These are phyloP conservation scores for Dillenia suffruticosa DNA, from an alignment of 164 flowering plant genomes.

Conservation along the genomic window DNA sequence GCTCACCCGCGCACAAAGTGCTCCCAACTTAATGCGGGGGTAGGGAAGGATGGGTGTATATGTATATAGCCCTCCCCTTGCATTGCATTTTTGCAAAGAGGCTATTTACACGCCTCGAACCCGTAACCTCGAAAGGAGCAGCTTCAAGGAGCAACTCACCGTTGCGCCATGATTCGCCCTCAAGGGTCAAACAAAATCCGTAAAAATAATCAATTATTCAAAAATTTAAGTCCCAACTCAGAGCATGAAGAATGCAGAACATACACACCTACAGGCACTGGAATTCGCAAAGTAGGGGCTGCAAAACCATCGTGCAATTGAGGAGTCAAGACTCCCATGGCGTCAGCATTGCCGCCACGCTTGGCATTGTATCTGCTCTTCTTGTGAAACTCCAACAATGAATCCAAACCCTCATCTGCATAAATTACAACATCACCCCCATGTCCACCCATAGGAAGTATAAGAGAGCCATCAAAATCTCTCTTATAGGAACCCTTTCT, in stretches of 20 bases:
- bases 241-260: background rate
- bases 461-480: conserved; percentile 84
- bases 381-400: conserved; percentile 73
- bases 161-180: no score
- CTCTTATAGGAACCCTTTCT: conserved; percentile 51
- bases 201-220: no score
- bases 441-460: conserved; percentile 89
- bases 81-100: no score
- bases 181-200: no score
- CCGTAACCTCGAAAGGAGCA: no score
- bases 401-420: conserved; percentile 77
- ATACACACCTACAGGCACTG: conserved; percentile 90
- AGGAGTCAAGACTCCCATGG: conserved; percentile 80
- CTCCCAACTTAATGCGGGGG: no score
- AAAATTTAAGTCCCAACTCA: background rate
- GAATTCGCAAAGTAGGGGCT: conserved; percentile 79
- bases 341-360: conserved; percentile 94
- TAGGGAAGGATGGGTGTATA: no score
- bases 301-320: conserved; percentile 61
- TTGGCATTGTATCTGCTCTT: conserved; percentile 69
- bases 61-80: no score
- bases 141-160: no score
- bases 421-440: conserved; percentile 88
- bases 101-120: no score
- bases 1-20: no score